Evolutionary conservation across 1,139 yeast genomes (phyloP), one percentile per base, ranked within the genome.

Genomic region (Zygotorulaspora mrakii): DNA sequence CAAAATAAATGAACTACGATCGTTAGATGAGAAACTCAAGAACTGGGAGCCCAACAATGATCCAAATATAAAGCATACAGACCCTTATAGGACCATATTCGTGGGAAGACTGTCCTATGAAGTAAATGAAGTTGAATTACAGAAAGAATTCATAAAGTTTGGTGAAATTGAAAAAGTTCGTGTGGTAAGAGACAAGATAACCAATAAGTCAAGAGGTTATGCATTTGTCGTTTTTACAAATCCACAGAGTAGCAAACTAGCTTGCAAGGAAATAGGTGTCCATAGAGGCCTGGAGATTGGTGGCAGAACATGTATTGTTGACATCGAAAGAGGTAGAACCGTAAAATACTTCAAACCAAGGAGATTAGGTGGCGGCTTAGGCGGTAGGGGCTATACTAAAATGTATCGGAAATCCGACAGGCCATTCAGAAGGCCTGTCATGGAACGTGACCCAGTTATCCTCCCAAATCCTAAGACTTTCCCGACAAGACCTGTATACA

Each of bases 261-360:
- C 54, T 62, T 12, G 84, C 76, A 52, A 82, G 83, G 47, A 71
- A 69, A 44, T 61, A 43, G 47, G 61, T 9, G 53, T 55, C 8
- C 57, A 53, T 36, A 42, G 57, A 24, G 77, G 86, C 1, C 60
- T 76, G 17, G 75, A 59, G 10, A 59, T 79, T 13, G 68, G 70
- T 23, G 76, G 71, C 5, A 66, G 88, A 31, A 67, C 73, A 4
- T 70, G 83, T 3, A 62, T 87, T 16, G 87, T 84, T 1, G 98
- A 91, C 59, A 78, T 81, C 20, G 97, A 88, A 57, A 68, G 96
- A 40, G 94, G 95, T 1, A 66, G 96, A 24, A 66, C 83, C 0
- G 77, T 79, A 10, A 74, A 83, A 44, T 74, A 73, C 48, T 91
- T 96, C 94, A 75, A 74, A 45, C 98, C 98, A 0, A 64, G 89